These are phyloP conservation scores for Tolypocladium album DNA, from an alignment of 2,329 filamentous ascomycete species.

Conservation along the genomic window DNA sequence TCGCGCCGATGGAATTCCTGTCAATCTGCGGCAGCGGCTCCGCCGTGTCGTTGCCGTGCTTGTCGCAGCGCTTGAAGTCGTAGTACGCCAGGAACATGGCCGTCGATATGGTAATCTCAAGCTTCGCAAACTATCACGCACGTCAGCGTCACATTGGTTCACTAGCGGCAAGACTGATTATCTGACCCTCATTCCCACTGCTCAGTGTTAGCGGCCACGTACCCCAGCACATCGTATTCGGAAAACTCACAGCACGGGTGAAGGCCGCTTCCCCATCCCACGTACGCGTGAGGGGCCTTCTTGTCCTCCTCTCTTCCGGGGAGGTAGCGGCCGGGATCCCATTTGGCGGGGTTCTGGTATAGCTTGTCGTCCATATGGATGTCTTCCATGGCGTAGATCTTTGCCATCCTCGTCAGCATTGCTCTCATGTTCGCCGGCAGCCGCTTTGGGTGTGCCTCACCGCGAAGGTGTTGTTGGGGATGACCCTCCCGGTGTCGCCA, in stretches of 20 bases:
- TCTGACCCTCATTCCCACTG: slow-evolving; percentile 5
- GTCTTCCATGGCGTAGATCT: slow-evolving; percentile 33
- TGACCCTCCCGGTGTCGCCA: slow-evolving; percentile 32
- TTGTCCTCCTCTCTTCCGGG: slow-evolving; percentile 34
- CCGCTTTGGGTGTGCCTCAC: slow-evolving; percentile 6
- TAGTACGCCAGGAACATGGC: slow-evolving; percentile 39
- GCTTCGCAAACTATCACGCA: slow-evolving; percentile 33
- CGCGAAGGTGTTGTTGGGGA: slow-evolving; percentile 36
- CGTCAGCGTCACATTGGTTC: not conserved
- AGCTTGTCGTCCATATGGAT: slow-evolving; percentile 34
- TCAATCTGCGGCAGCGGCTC: slow-evolving; percentile 5
- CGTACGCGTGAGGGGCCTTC: slow-evolving; percentile 13
- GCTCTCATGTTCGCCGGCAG: not conserved
- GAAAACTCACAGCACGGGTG: slow-evolving; percentile 21
- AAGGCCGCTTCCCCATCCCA: slow-evolving; percentile 24
- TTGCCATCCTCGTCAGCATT: not conserved
- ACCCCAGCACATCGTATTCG: too few relatives aligned
- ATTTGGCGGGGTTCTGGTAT: slow-evolving; percentile 35
- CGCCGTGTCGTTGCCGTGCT: slow-evolving; percentile 17
- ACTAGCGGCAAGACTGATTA: not conserved
- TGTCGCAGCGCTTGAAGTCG: slow-evolving; percentile 32
- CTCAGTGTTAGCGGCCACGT: not conserved
- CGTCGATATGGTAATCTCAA: slow-evolving; percentile 38
- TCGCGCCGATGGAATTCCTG: slow-evolving; percentile 5
- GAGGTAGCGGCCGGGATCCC: slow-evolving; percentile 39